Evolutionary conservation across 352 stramenopile species (phyloP), one percentile per base, ranked within the genome.

Genomic region (Aphanomyces cochlioides): DNA sequence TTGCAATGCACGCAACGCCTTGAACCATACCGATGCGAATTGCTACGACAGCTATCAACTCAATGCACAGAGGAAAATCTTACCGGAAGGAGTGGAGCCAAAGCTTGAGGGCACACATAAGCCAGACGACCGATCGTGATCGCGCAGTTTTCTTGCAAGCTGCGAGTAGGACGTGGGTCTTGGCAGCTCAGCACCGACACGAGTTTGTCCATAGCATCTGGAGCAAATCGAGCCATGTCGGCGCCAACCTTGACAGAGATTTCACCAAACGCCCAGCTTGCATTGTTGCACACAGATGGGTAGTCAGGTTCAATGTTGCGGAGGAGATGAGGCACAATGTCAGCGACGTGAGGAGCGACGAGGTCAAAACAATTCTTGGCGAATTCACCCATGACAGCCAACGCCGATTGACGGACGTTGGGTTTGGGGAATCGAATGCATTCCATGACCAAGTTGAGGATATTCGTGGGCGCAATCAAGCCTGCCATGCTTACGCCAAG

Each of bases 271-370:
- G 90, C 92, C 90, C 90, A 97, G 69, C 88, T 96, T 48, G 90
- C 90, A 73, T 97, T 97, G 79, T 97, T 97, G 85, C 90, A 97
- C 60, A 97, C 90, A 6, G 85, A 95, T 45, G 89, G 85, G 67
- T 90, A 79, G 63, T 96, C 86, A 0, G 88, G 84, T 61, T 96
- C 82, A 39, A 97, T 92, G 74, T 92, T 97, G 57, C 92, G 77
- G 61, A 97, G 92, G 13, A 97, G 77, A 47, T 93, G 86, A 7
- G 88, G 88, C 43, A 96, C 59, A 47, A 95, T 80, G 43, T 92
- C 81, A 15, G 75, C 78, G 36, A 97, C 76, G 12, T 83, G 86
- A n/a, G 87, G 87, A 2, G 79, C 72, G 10, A 96, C 80, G 34
- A 92, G 76, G 63, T 87, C 80, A 2, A 82, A 73, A 13, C 85